phyloP scores from a whole-genome alignment of 2,329 filamentous ascomycete species.

The Fusarium nematophilum region DNA sequence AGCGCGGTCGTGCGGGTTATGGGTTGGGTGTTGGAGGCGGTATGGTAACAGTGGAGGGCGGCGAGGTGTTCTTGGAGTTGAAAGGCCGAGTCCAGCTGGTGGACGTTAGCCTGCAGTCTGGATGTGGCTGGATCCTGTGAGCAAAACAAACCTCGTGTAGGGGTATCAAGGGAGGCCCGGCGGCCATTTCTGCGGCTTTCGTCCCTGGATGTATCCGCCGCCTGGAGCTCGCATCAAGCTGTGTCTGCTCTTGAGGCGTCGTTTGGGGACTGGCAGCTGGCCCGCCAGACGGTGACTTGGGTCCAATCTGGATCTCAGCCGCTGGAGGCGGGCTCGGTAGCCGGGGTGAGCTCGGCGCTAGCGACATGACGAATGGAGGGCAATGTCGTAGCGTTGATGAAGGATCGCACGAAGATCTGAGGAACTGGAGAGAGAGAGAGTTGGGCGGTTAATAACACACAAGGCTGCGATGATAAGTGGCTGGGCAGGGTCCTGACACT shows the following conservation, averaged over 20 bases:
- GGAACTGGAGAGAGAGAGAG: conserved; percentile 8
- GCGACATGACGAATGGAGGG: conserved; percentile 58
- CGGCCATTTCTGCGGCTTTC: conserved; percentile 90
- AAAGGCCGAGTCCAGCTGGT: conserved; percentile 93
- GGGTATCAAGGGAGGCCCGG: conserved; percentile 88
- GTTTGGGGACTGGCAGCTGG: conserved; percentile 64
- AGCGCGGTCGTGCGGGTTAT: conserved; percentile 81
- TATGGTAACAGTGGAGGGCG: conserved; percentile 87
- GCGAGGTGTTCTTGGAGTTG: conserved; percentile 97
- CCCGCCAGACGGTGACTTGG: conserved; percentile 77
- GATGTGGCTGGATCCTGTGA: background rate
- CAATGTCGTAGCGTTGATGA: conserved; percentile 13
- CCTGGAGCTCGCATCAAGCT: conserved; percentile 78
- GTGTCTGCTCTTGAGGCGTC: conserved; percentile 71
- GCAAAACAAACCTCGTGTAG: conserved; percentile 76
- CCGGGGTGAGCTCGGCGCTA: conserved; percentile 84
- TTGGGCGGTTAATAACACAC: conserved; percentile 31
- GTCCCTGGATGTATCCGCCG: conserved; percentile 93
- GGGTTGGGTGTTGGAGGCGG: conserved; percentile 72
- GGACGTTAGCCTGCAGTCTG: conserved; percentile 22
- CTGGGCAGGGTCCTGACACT: conserved; percentile 28
- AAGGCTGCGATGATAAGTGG: conserved; percentile 30
- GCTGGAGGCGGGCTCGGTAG: conserved; percentile 95
- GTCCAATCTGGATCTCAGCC: conserved; percentile 91
- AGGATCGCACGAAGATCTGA: conserved; percentile 23